phyloP scores from a whole-genome alignment of 169 alveolate species.

The Perkinsus olseni region DNA sequence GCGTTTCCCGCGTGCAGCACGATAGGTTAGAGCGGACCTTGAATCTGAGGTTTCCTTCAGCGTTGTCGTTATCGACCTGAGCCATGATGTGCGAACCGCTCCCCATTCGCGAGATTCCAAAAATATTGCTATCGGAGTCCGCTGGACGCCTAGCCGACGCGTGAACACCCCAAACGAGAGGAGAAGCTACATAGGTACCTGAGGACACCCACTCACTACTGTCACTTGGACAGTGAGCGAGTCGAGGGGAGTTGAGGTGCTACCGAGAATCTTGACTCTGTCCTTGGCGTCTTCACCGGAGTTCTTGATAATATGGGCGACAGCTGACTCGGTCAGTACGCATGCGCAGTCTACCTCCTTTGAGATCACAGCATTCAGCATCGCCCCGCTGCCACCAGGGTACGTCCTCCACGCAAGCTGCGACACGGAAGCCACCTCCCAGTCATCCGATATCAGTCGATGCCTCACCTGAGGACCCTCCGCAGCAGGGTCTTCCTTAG shows the following conservation, averaged over 20 bases:
- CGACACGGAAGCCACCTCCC: not conserved
- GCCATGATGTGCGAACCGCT: not conserved
- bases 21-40: not conserved
- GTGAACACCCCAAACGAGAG: not conserved
- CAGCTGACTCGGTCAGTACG: not conserved
- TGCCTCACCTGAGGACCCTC: not conserved
- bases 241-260: not conserved
- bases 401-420: not conserved
- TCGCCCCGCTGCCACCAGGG: conserved; percentile 2
- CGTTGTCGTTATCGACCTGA: not conserved
- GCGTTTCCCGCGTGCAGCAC: not conserved
- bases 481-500: not conserved
- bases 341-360: not conserved
- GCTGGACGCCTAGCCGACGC: not conserved
- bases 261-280: not conserved
- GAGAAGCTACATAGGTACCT: not conserved
- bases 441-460: not conserved
- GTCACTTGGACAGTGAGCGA: not conserved
- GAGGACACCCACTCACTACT: not conserved
- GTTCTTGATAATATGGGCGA: not conserved
- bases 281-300: not conserved
- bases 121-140: not conserved
- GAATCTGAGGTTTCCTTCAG: not conserved
- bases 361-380: not conserved
- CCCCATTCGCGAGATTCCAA: not conserved